These are phyloP conservation scores for Suillus variegatus DNA, from an alignment of 768 basidiomycete species.

Conservation along the genomic window DNA sequence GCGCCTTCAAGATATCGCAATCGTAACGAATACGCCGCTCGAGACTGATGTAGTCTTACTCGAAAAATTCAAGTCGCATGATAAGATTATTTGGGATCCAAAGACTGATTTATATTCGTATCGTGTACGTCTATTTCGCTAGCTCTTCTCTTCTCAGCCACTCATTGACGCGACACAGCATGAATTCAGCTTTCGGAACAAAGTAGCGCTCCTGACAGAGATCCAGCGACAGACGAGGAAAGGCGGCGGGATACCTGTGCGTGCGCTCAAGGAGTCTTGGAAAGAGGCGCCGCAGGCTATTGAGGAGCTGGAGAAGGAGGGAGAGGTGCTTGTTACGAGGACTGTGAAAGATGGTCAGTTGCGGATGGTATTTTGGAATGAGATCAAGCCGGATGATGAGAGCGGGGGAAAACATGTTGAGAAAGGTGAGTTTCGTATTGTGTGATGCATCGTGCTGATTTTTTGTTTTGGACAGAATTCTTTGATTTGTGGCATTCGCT, in stretches of 20 bases:
- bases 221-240: slow-evolving; percentile 84
- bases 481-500: slow-evolving; percentile 84
- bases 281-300: slow-evolving; percentile 82
- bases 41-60: slow-evolving; percentile 69
- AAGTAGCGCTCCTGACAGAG: slow-evolving; percentile 79
- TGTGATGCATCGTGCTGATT: slow-evolving; percentile 5
- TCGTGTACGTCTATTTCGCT: slow-evolving; percentile 50
- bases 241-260: slow-evolving; percentile 83
- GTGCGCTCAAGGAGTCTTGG: slow-evolving; percentile 88
- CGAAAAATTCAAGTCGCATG: slow-evolving; percentile 82
- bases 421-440: slow-evolving; percentile 55
- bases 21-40: slow-evolving; percentile 76
- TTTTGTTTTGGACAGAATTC: slow-evolving; percentile 60
- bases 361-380: slow-evolving; percentile 89
- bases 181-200: slow-evolving; percentile 83
- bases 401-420: slow-evolving; percentile 72
- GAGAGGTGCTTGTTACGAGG: slow-evolving; percentile 85
- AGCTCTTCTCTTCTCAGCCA: not conserved
- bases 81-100: slow-evolving; percentile 75
- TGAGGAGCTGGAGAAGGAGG: slow-evolving; percentile 88
- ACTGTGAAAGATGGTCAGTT: slow-evolving; percentile 81
- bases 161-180: slow-evolving; percentile 47
- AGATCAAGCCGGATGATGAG: slow-evolving; percentile 77
- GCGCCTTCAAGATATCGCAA: slow-evolving; percentile 85
- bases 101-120: slow-evolving; percentile 88